Evolutionary conservation across 257 asterid genomes (phyloP).

Genomic region (Marsdenia floribunda): DNA sequence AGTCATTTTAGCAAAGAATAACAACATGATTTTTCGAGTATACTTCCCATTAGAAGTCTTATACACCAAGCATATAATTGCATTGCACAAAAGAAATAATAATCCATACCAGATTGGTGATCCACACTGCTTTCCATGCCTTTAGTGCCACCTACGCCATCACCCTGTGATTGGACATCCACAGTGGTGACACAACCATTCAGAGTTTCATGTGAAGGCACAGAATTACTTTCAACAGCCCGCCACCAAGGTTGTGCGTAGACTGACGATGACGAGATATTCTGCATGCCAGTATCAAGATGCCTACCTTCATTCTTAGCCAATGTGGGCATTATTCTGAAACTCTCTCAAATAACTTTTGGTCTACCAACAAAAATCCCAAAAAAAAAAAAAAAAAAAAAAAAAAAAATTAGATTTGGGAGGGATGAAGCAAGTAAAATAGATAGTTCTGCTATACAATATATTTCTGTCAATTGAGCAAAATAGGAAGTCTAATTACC

Average conservation of each 20-base stretch:
- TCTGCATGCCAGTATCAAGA: conserved; percentile 39
- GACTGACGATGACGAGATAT: conserved; percentile 34
- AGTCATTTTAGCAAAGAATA: conserved; percentile 6
- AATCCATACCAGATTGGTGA: conserved; percentile 42
- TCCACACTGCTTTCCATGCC: conserved; percentile 30
- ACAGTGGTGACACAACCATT: conserved; percentile 27
- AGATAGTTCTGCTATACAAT: neutral
- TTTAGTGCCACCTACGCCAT: conserved; percentile 31
- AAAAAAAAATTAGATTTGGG: conserved; percentile 16
- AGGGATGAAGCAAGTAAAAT: neutral
- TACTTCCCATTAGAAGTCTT: neutral
- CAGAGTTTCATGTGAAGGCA: conserved; percentile 36
- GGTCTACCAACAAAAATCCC: conserved; percentile 26
- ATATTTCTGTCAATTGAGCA: neutral
- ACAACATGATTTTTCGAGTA: neutral
- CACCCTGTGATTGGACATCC: conserved; percentile 25
- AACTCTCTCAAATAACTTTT: conserved; percentile 25
- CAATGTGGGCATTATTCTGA: conserved; percentile 60
- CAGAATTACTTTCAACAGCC: conserved; percentile 43
- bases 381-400: conserved; percentile 1
- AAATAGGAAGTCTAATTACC: neutral
- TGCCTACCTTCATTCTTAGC: conserved; percentile 41
- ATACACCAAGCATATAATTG: neutral
- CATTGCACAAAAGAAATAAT: conserved; percentile 11
- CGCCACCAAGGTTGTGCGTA: conserved; percentile 74